These are phyloP conservation scores for Aphanomyces euteiches DNA, from an alignment of 352 stramenopile species.

Conservation along the genomic window DNA sequence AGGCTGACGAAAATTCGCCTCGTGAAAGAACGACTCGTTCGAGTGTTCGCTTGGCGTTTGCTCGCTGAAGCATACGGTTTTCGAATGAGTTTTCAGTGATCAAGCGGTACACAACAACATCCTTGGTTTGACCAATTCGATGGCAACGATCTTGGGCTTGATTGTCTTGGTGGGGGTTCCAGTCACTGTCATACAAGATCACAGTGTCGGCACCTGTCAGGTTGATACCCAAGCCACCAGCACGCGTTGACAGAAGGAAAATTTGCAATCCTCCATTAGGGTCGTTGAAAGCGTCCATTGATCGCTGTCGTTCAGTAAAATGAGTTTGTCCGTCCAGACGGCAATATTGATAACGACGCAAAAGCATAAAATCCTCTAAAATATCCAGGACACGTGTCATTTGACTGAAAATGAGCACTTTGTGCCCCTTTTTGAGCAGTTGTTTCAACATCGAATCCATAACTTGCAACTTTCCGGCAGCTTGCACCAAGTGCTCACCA, in stretches of 20 bases:
- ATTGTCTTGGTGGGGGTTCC: conserved; percentile 97
- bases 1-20: conserved; percentile 76
- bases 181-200: conserved; percentile 98
- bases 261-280: conserved; percentile 52
- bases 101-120: conserved; percentile 90
- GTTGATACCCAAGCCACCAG: conserved; percentile 96
- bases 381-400: conserved; percentile 94
- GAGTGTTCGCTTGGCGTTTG: conserved; percentile 89
- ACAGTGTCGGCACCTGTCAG: conserved; percentile 96
- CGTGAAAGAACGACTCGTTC: conserved; percentile 86
- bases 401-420: conserved; percentile 74
- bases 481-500: conserved; percentile 33
- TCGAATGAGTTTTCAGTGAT: conserved; percentile 93
- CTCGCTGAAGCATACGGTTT: conserved; percentile 90
- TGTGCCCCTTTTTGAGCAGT: conserved; percentile 50
- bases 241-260: conserved; percentile 84
- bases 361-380: conserved; percentile 92
- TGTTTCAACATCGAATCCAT: conserved; percentile 89
- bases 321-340: conserved; percentile 95
- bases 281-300: conserved; percentile 94
- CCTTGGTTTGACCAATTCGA: conserved; percentile 86
- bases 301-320: conserved; percentile 88
- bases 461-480: conserved; percentile 87
- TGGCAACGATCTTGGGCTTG: conserved; percentile 89
- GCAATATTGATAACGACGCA: conserved; percentile 91